Evolutionary conservation across 495 filamentous ascomycete genomes (phyloP).

Genomic region (Aspergillus taichungensis): DNA sequence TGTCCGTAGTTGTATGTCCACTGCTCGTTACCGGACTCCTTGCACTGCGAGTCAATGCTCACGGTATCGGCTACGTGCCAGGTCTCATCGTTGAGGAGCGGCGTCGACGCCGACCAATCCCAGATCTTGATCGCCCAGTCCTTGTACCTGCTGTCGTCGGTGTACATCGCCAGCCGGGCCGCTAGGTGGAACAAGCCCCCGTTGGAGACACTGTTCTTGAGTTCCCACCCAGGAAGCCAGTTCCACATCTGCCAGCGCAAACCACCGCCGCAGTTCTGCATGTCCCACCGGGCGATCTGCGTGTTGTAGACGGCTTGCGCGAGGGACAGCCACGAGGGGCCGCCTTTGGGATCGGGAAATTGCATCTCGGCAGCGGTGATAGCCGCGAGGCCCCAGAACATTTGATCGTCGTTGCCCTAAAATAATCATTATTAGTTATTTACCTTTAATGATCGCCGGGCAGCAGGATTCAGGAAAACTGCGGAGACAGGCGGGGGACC

Average conservation of each 20-base stretch:
- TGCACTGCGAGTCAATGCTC: conserved; percentile 38
- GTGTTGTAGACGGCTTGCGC: conserved; percentile 67
- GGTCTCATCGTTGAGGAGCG: conserved; percentile 40
- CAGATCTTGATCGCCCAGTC: conserved; percentile 62
- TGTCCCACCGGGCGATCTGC: conserved; percentile 49
- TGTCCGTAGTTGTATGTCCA: conserved; percentile 62
- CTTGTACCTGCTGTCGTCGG: conserved; percentile 58
- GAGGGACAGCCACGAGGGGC: conserved; percentile 54
- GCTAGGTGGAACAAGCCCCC: conserved; percentile 63
- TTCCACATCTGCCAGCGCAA: conserved; percentile 42
- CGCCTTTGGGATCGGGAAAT: conserved; percentile 49
- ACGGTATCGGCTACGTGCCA: conserved; percentile 54
- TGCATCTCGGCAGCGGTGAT: conserved; percentile 59
- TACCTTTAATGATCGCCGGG: neutral
- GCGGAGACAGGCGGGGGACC: conserved; percentile 4
- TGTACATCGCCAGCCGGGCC: conserved; percentile 63
- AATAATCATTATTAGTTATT: too few species aligned
- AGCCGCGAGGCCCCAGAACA: conserved; percentile 59
- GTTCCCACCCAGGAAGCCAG: conserved; percentile 35
- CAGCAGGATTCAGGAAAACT: neutral
- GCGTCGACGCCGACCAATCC: conserved; percentile 57
- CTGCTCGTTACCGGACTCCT: conserved; percentile 41
- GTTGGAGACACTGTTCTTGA: conserved; percentile 62
- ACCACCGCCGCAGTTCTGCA: conserved; percentile 33
- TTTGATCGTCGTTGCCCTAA: conserved; percentile 60